A percentile compares a stretch with the other conserved stretches of the same genome.
Conservation (phyloP, 1,139 yeast species). For the Hyphopichia burtonii region DNA sequence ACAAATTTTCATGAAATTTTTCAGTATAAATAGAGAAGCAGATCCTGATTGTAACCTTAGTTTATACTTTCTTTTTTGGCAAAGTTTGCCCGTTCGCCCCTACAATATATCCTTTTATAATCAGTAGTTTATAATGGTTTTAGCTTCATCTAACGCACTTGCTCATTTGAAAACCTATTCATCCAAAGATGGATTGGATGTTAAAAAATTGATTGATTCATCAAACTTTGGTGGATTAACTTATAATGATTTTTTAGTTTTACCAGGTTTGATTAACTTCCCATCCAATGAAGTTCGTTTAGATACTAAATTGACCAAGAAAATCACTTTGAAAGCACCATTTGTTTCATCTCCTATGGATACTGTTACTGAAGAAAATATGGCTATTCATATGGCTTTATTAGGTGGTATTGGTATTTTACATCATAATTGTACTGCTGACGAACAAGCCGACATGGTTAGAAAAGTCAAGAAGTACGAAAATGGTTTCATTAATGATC, state of each 20-base stretch:
- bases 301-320: slow-evolving; percentile 86
- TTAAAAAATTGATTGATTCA: slow-evolving; percentile 85
- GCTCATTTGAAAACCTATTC: slow-evolving; percentile 64
- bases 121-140: slow-evolving; percentile 26
- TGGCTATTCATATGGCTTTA: slow-evolving; percentile 99
- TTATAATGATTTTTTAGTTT: slow-evolving; percentile 90
- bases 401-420: slow-evolving; percentile 99
- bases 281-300: slow-evolving; percentile 75
- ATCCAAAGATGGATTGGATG: slow-evolving; percentile 82
- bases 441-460: slow-evolving; percentile 98
- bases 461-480: slow-evolving; percentile 94
- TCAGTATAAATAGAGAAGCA: slow-evolving; percentile 7
- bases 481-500: slow-evolving; percentile 95
- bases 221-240: slow-evolving; percentile 91
- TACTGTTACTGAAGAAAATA: slow-evolving; percentile 93
- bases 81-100: slow-evolving; percentile 35
- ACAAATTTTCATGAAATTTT: no score
- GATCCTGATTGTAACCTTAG: neutral
- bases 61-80: slow-evolving; percentile 40
- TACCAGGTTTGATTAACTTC: slow-evolving; percentile 93
- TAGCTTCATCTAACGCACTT: slow-evolving; percentile 66
- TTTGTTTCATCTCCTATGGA: slow-evolving; percentile 99
- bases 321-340: slow-evolving; percentile 88
- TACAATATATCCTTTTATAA: slow-evolving; percentile 5
- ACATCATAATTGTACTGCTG: slow-evolving; percentile 95